Conservation (phyloP, 495 filamentous ascomycete species). For the Thermothielavioides terrestris region DNA sequence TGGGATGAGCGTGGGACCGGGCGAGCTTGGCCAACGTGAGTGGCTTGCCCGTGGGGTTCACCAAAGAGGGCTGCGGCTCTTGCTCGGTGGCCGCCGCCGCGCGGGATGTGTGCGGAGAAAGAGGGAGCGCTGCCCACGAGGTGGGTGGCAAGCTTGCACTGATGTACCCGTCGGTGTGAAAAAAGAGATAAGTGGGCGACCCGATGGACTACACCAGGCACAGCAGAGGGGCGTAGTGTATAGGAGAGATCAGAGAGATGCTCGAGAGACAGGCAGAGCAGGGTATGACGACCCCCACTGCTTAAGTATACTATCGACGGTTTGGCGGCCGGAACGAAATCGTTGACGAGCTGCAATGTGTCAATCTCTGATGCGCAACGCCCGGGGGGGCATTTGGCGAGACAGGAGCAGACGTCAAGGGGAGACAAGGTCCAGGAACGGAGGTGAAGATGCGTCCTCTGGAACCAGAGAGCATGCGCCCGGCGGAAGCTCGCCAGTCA, state of each 20-base stretch:
- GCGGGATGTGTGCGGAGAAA: conserved; percentile 11
- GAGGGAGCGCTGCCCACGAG: neutral
- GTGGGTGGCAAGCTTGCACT: neutral
- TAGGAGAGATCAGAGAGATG: neutral
- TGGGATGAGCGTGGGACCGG: conserved; percentile 26
- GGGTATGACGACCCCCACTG: conserved; percentile 20
- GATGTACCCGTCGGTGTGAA: neutral
- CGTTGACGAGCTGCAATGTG: conserved; percentile 25
- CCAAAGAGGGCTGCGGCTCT: conserved; percentile 12
- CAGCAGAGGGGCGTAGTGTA: neutral
- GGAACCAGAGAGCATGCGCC: conserved; percentile 17
- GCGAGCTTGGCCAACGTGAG: conserved; percentile 17
- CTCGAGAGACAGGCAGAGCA: conserved; percentile 8
- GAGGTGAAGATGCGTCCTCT: conserved; percentile 15
- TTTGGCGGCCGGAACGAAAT: conserved; percentile 23
- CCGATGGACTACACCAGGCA: neutral
- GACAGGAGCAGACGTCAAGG: conserved; percentile 11
- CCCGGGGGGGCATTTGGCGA: conserved; percentile 13
- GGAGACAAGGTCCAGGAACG: conserved; percentile 15
- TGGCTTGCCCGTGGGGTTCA: conserved; percentile 20
- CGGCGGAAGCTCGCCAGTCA: conserved; percentile 24
- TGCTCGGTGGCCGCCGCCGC: neutral
- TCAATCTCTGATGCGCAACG: conserved; percentile 21
- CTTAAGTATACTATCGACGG: conserved; percentile 22
- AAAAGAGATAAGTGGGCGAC: neutral